Conservation (phyloP, 2,329 filamentous ascomycete genomes). For the Epichloe sylvatica region DNA sequence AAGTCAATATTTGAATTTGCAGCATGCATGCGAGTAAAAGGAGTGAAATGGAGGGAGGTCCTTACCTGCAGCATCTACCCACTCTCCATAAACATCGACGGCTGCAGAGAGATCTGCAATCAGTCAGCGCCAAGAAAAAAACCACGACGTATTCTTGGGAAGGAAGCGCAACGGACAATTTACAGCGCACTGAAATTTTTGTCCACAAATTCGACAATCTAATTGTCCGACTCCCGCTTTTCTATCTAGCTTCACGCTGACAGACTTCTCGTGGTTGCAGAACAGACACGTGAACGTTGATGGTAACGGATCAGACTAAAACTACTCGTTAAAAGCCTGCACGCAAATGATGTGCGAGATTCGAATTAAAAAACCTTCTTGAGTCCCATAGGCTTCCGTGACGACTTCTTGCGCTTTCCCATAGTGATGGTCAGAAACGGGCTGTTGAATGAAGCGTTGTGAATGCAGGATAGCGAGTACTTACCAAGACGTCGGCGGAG, state of each 20-base stretch:
- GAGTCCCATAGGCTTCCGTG: constrained; percentile 64
- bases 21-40: neutral
- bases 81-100: constrained; percentile 94
- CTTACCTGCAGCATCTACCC: constrained; percentile 73
- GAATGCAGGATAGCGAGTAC: too few relatives aligned
- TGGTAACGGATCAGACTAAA: constrained; percentile 53
- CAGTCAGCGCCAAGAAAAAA: constrained; percentile 4
- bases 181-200: constrained; percentile 82
- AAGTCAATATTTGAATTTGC: neutral
- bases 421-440: constrained; percentile 22
- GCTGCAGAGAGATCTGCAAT: constrained; percentile 66
- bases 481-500: neutral
- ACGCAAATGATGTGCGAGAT: neutral
- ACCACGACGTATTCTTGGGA: neutral
- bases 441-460: neutral
- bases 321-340: neutral
- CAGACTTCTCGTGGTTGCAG: constrained; percentile 93
- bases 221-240: constrained; percentile 76
- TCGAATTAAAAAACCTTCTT: constrained; percentile 50
- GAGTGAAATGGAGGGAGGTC: neutral
- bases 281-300: constrained; percentile 94
- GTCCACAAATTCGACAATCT: constrained; percentile 83
- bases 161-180: constrained; percentile 51
- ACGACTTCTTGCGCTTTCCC: constrained; percentile 94
- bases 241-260: constrained; percentile 85